Base-by-base conservation (phyloP, 1,139 yeast genomes). In the Arxiozyma slooffiae region DNA sequence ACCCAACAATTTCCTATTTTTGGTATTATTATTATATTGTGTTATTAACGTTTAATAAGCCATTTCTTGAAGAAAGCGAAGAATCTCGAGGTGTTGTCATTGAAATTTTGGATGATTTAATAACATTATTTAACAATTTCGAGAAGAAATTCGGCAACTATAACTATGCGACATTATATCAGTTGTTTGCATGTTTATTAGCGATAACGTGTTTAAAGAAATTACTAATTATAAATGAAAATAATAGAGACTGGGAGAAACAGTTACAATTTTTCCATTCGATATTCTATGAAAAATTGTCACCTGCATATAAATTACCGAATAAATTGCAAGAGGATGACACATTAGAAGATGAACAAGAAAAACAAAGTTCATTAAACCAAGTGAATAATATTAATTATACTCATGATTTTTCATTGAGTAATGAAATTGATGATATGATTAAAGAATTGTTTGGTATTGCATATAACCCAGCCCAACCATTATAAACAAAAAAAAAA, bases 1-100 rank as follows among this genome's bases (percentile, higher is more conserved):
- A 67, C 48, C 70, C 51, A 71, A 76, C 65, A 67, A 78, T 62
- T 75, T 81, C 51, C 67, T 80, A 39, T 62, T 75, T 79, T 38
- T 68, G 82, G 57, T 80, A 78, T 60, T 79, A 78, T 59, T 81
- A 80, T 60, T 80, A 79, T 58, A 76, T 80, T 43, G 72, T 79
- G 6, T 63, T 77, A 7, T 67, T 80, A 23, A 79, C 83, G 53
- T 71, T 80, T 48, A 80, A 80, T 60, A 70, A 82, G 44, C 85
- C 85, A 1, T 80, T 80, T 58, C 73, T 81, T 23, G 66, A 62
- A 23, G 67, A 64, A 36, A 55, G 61, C 39, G 61, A 55, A n/a
- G 69, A 64, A 44, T 59, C 67, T 11, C 54, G 57, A 38, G 44
- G 45, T 8, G 62, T 66, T 11, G 62, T 66, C 0, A 50, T 57